Conservation (phyloP, 768 basidiomycete genomes). For the Boletus subcaerulescens region DNA sequence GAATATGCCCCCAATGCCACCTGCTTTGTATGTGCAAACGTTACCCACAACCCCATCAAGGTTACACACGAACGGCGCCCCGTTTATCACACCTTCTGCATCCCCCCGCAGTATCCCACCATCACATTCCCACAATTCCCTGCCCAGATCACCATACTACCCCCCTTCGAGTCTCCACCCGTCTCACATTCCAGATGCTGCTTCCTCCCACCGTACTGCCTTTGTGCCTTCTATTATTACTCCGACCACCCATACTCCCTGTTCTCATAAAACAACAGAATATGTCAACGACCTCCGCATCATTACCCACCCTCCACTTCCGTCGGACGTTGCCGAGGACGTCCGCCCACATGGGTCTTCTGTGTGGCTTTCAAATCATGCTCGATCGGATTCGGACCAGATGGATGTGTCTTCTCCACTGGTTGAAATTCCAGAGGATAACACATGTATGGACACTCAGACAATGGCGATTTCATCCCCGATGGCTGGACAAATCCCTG, state of each 20-base stretch:
- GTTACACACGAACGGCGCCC: constrained; percentile 34
- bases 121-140: constrained; percentile 48
- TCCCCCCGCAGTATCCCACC: constrained; percentile 45
- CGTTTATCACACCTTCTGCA: constrained; percentile 39
- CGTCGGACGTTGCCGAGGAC: constrained; percentile 30
- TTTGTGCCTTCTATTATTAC: constrained; percentile 44
- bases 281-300: constrained; percentile 32
- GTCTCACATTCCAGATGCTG: constrained; percentile 43
- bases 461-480: constrained; percentile 48
- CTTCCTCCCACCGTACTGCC: constrained; percentile 51
- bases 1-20: constrained; percentile 62
- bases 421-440: constrained; percentile 42
- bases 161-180: constrained; percentile 37
- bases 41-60: constrained; percentile 36
- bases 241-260: constrained; percentile 29
- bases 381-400: constrained; percentile 33
- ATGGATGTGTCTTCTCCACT: constrained; percentile 60
- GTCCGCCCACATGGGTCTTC: constrained; percentile 21
- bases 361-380: constrained; percentile 29
- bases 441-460: constrained; percentile 44
- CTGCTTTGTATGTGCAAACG: constrained; percentile 44
- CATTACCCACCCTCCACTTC: constrained; percentile 34
- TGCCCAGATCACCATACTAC: constrained; percentile 38
- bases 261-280: constrained; percentile 35
- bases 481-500: constrained; percentile 34